Conservation (phyloP, 495 filamentous ascomycete genomes). For the Neurospora tetraspora region DNA sequence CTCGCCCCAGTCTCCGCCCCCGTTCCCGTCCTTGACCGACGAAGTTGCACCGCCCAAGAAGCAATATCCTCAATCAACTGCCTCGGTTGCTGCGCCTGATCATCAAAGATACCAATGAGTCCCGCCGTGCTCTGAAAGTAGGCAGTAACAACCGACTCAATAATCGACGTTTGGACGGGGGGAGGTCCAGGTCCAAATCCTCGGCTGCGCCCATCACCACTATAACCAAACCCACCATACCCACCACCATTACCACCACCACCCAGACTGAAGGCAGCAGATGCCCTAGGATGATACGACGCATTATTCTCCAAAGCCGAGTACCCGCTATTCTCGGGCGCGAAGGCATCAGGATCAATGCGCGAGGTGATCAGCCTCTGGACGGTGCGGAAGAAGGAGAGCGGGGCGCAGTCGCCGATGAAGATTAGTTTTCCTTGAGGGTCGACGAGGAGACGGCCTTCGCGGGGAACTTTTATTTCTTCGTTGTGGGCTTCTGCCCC, state of each 20-base stretch:
- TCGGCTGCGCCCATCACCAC: background rate
- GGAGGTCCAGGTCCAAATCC: conserved; percentile 9
- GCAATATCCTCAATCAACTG: conserved; percentile 18
- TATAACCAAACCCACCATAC: background rate
- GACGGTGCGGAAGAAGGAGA: conserved; percentile 59
- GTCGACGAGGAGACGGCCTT: conserved; percentile 46
- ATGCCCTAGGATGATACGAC: conserved; percentile 4
- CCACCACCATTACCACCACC: background rate
- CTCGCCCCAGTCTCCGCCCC: background rate
- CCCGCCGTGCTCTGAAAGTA: conserved; percentile 31
- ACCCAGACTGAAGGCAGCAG: background rate
- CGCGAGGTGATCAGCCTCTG: conserved; percentile 55
- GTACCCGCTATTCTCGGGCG: conserved; percentile 53
- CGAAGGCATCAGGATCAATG: conserved; percentile 52
- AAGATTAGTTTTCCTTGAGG: conserved; percentile 52
- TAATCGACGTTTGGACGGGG: conserved; percentile 6
- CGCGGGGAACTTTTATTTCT: conserved; percentile 35
- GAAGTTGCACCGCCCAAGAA: conserved; percentile 15
- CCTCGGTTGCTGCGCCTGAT: conserved; percentile 2
- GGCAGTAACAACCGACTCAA: conserved; percentile 16
- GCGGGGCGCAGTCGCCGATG: conserved; percentile 58
- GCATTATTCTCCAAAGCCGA: conserved; percentile 48
- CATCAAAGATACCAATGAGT: conserved; percentile 32
- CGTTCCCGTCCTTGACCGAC: background rate
- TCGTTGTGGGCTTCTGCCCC: conserved; percentile 4